Conservation (phyloP, 306 rosid species). For the Pyrus betulifolia region DNA sequence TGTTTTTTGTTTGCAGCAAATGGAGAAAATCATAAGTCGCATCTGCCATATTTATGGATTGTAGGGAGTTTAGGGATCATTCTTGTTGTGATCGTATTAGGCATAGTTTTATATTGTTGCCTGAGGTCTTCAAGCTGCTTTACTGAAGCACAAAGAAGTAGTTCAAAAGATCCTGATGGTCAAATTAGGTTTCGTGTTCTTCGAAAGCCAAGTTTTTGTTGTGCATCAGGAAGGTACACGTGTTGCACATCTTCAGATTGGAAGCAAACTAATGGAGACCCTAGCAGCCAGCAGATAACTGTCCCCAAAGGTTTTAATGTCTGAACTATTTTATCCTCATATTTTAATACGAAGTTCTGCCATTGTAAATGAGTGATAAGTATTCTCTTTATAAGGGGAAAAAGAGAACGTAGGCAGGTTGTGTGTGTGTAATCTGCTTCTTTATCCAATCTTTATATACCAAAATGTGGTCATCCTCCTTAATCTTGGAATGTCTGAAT, state of each 20-base stretch:
- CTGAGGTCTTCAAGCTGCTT: constrained; percentile 60
- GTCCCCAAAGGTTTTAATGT: constrained; percentile 65
- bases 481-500: constrained; percentile 3
- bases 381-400: too few species aligned
- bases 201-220: constrained; percentile 76
- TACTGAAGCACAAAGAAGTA: constrained; percentile 32
- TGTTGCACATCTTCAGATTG: constrained; percentile 58
- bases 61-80: constrained; percentile 68
- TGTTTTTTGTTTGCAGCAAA: constrained; percentile 31
- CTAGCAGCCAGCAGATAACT: constrained; percentile 42
- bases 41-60: constrained; percentile 76
- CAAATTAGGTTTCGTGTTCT: constrained; percentile 73
- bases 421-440: neutral
- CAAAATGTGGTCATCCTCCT: neutral
- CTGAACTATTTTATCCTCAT: constrained; percentile 14
- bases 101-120: constrained; percentile 43
- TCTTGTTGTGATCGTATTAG: constrained; percentile 49
- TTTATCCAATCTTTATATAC: neutral
- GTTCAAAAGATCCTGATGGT: constrained; percentile 50
- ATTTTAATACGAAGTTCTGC: neutral
- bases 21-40: constrained; percentile 50
- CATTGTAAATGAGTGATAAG: neutral
- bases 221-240: constrained; percentile 80
- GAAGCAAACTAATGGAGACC: constrained; percentile 60
- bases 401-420: neutral